phyloP scores from a whole-genome alignment of 768 basidiomycete species.

The Amylocystis lapponica region DNA sequence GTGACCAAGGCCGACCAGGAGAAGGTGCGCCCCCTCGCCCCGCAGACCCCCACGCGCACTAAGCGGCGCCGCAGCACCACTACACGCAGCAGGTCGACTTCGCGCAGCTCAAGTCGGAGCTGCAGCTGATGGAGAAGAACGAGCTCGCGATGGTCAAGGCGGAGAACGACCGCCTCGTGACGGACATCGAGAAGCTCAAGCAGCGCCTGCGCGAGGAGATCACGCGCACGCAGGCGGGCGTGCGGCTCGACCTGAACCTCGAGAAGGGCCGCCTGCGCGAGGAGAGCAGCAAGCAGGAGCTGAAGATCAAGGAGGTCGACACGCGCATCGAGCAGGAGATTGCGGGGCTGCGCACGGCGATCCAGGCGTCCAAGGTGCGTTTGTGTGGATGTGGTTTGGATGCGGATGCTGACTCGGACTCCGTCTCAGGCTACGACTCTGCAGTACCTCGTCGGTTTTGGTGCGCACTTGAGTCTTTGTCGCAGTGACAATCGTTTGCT shows the following conservation, averaged over 20 bases:
- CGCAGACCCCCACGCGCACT: conserved; percentile 12
- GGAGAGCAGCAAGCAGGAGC: conserved; percentile 84
- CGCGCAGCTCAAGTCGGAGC: conserved; percentile 91
- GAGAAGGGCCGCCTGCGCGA: conserved; percentile 96
- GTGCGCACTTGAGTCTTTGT: conserved; percentile 42
- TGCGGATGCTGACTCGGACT: background rate
- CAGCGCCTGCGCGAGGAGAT: conserved; percentile 90
- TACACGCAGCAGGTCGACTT: conserved; percentile 97
- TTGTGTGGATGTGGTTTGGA: background rate
- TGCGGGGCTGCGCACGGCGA: conserved; percentile 74
- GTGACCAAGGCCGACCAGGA: conserved; percentile 95
- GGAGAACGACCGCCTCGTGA: conserved; percentile 89
- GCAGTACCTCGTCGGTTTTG: conserved; percentile 84
- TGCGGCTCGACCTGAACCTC: conserved; percentile 89
- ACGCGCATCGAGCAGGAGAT: conserved; percentile 97
- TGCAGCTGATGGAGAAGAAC: conserved; percentile 95
- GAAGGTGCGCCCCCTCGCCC: conserved; percentile 49
- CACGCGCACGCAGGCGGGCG: conserved; percentile 86
- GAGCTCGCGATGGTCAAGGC: conserved; percentile 93
- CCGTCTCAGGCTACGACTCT: conserved; percentile 67
- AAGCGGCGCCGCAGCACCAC: conserved; percentile 51
- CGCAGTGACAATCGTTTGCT: background rate
- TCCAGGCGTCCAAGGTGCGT: conserved; percentile 77
- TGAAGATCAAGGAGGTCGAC: conserved; percentile 97
- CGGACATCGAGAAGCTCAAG: conserved; percentile 93